Evolutionary conservation across 2,329 filamentous ascomycete genomes (phyloP).

Genomic region (Fusarium agapanthi): DNA sequence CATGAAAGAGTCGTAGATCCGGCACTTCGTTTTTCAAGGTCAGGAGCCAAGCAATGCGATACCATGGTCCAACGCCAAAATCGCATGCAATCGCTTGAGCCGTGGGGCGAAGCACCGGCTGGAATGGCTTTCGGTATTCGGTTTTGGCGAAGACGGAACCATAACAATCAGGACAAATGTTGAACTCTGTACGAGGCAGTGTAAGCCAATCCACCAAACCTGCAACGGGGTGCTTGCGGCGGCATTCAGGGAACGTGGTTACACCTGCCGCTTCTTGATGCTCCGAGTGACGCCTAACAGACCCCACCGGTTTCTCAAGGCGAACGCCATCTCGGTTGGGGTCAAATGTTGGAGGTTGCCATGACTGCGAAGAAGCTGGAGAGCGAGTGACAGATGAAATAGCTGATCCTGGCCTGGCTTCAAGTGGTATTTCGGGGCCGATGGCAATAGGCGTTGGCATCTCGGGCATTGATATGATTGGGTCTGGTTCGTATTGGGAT

Average conservation of each 20-base stretch:
- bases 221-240: conserved; percentile 67
- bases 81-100: conserved; percentile 74
- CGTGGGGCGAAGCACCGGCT: conserved; percentile 63
- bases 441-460: conserved; percentile 37
- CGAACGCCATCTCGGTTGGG: conserved; percentile 47
- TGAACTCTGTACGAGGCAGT: conserved; percentile 74
- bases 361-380: conserved; percentile 45
- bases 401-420: conserved; percentile 30
- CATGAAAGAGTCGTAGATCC: conserved; percentile 74
- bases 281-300: conserved; percentile 65
- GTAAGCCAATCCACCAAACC: conserved; percentile 84
- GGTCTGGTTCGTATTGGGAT: conserved; percentile 32
- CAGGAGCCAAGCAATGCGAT: conserved; percentile 83
- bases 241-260: conserved; percentile 71
- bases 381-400: conserved; percentile 38
- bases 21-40: conserved; percentile 74
- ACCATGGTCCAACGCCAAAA: conserved; percentile 81
- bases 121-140: conserved; percentile 72
- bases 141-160: conserved; percentile 73
- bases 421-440: conserved; percentile 37
- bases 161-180: conserved; percentile 86
- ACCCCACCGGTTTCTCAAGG: conserved; percentile 53
- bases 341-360: conserved; percentile 58
- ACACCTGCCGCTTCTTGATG: conserved; percentile 42
- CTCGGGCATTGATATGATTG: conserved; percentile 37